Base-by-base conservation (phyloP, 331 rosid genomes). In the Stylosanthes scabra region DNA sequence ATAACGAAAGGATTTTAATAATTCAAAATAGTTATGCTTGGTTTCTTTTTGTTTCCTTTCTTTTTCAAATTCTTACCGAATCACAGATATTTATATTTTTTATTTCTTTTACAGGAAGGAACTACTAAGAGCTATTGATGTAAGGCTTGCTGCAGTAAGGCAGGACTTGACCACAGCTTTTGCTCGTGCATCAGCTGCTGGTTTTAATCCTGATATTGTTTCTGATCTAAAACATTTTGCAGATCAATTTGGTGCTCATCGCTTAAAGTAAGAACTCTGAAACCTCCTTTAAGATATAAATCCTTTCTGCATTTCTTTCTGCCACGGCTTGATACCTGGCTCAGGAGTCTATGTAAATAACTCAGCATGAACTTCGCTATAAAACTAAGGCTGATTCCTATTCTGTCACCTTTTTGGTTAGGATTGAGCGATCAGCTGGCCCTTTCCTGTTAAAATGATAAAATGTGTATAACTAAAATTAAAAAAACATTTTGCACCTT, bases 101-200 rank as follows among this genome's bases (percentile, higher is more conserved):
- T n/a, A 16, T 49, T 10, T 11, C 68, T 70, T 68, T 9, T 59
- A 34, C 87, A 93, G 96, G 81, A 91, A 89, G 79, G 97, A 89
- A 83, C 93, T 89, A 12, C 76, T 91, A 66, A 91, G 90, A 78
- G 97, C 98, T 42, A 91, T 93, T 57, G 97, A 89, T 79, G 96
- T 89, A 34, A 82, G 97, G 74, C 79, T 93, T 72, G 57, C 76
- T 78, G 90, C 96, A 47, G 94, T 86, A 71, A 82, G 74, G 88
- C 92, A 89, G 76, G 93, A 91, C 81, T 83, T 93, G 66, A 74
- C 85, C 70, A 67, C 92, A 56, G 96, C 97, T 79, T 86, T 84
- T 73, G 82, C 84, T 70, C 89, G 83, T 62, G 97, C 97, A 84
- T 84, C 90, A 52, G 91, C 98, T 52, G 89, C 94, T 57, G 97